These are phyloP conservation scores for Yamadazyma sp. DNA, from an alignment of 805 yeast genomes.

Conservation along the genomic window DNA sequence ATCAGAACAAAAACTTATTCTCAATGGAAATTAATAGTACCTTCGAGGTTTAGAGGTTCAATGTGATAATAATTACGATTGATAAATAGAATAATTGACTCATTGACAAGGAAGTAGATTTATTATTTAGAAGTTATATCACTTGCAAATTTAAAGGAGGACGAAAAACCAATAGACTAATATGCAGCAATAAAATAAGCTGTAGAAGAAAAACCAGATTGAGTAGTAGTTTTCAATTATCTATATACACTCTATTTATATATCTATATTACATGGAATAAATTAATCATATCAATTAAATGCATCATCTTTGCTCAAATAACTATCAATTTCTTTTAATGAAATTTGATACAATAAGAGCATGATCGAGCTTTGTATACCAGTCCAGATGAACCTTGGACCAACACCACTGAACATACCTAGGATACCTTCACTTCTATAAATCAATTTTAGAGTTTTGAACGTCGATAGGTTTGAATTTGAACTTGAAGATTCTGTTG, in stretches of 20 bases:
- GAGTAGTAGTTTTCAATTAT: background rate
- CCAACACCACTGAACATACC: slow-evolving; percentile 95
- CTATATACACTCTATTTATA: background rate
- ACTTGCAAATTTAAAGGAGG: background rate
- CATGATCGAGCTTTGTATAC: slow-evolving; percentile 93
- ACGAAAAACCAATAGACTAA: background rate
- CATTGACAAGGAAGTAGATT: too few species aligned
- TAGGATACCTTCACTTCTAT: slow-evolving; percentile 66
- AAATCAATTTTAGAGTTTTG: slow-evolving; percentile 42
- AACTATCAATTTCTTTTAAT: slow-evolving; percentile 44
- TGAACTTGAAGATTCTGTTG: slow-evolving; percentile 34
- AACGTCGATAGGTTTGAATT: slow-evolving; percentile 21
- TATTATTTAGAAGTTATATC: too few species aligned
- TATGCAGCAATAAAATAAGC: background rate
- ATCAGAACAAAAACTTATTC: too few species aligned
- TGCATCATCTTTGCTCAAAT: slow-evolving; percentile 7
- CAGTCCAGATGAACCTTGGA: slow-evolving; percentile 95
- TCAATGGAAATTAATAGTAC: too few species aligned
- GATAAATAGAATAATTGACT: too few species aligned
- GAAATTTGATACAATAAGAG: slow-evolving; percentile 79
- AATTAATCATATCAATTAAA: background rate
- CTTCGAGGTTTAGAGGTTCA: too few species aligned
- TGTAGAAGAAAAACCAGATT: background rate
- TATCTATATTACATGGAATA: slow-evolving; percentile 8
- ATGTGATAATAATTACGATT: too few species aligned